Conservation (phyloP, 768 basidiomycete genomes). For the Coprinopsis strossmayeri region DNA sequence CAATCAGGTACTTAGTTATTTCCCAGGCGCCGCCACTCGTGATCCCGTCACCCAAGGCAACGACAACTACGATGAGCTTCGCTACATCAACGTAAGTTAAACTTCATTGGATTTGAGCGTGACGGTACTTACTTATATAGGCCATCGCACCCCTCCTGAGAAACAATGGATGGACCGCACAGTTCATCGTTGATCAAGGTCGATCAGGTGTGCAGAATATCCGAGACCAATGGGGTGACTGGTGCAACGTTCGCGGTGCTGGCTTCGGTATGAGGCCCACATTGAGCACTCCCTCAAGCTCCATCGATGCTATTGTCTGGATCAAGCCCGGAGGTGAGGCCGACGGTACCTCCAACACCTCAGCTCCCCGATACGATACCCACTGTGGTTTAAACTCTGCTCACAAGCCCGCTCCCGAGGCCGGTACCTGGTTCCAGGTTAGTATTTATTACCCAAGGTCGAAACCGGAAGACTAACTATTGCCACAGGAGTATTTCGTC, state of each 20-base stretch:
- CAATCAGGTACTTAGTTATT: constrained; percentile 20
- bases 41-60: constrained; percentile 59
- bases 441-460: too few species aligned
- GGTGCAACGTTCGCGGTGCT: constrained; percentile 61
- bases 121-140: constrained; percentile 16
- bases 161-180: constrained; percentile 43
- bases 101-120: background rate
- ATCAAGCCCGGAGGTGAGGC: constrained; percentile 65
- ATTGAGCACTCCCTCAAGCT: constrained; percentile 42
- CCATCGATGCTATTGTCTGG: constrained; percentile 60
- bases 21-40: constrained; percentile 36
- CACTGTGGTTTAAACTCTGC: constrained; percentile 49
- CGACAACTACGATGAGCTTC: constrained; percentile 55
- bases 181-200: constrained; percentile 64
- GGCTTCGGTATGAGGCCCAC: constrained; percentile 60
- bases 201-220: constrained; percentile 59
- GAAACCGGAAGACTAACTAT: background rate
- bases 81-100: constrained; percentile 44
- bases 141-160: constrained; percentile 43
- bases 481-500: constrained; percentile 41
- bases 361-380: constrained; percentile 45
- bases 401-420: constrained; percentile 49
- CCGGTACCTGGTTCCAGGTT: constrained; percentile 59
- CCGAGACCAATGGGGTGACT: constrained; percentile 57
- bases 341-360: constrained; percentile 54